Conservation (phyloP, 768 basidiomycete genomes). For the Suillus decipiens region DNA sequence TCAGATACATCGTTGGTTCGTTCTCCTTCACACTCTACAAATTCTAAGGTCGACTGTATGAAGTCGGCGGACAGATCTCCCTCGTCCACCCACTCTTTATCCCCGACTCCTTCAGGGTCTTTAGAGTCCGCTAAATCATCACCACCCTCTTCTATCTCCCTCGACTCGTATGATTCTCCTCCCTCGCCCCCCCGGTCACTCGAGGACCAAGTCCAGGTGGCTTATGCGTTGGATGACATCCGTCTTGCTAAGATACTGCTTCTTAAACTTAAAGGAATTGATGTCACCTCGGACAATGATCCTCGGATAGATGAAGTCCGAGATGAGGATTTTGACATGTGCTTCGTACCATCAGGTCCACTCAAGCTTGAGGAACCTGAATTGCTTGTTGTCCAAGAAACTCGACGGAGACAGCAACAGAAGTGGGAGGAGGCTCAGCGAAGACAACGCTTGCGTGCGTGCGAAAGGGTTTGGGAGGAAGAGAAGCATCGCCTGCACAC, state of each 20-base stretch:
- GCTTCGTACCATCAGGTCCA: constrained; percentile 40
- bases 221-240: constrained; percentile 68
- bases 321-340: constrained; percentile 46
- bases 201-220: constrained; percentile 65
- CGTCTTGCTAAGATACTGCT: constrained; percentile 65
- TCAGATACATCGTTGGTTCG: neutral
- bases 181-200: constrained; percentile 46
- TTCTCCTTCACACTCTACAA: constrained; percentile 6
- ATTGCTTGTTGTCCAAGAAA: constrained; percentile 40
- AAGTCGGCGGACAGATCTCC: constrained; percentile 4
- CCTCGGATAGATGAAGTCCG: constrained; percentile 63
- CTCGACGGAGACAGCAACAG: constrained; percentile 35
- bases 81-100: constrained; percentile 19
- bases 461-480: constrained; percentile 50
- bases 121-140: constrained; percentile 13
- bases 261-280: constrained; percentile 60
- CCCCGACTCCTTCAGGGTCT: constrained; percentile 26
- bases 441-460: constrained; percentile 42
- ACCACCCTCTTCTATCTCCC: constrained; percentile 27
- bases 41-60: neutral
- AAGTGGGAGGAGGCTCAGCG: constrained; percentile 38
- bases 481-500: constrained; percentile 45
- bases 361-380: constrained; percentile 43
- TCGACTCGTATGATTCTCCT: constrained; percentile 49
- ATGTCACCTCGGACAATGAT: constrained; percentile 59